These are phyloP conservation scores for Aurifilum marmelostoma DNA, from an alignment of 2,329 filamentous ascomycete species.

Conservation along the genomic window DNA sequence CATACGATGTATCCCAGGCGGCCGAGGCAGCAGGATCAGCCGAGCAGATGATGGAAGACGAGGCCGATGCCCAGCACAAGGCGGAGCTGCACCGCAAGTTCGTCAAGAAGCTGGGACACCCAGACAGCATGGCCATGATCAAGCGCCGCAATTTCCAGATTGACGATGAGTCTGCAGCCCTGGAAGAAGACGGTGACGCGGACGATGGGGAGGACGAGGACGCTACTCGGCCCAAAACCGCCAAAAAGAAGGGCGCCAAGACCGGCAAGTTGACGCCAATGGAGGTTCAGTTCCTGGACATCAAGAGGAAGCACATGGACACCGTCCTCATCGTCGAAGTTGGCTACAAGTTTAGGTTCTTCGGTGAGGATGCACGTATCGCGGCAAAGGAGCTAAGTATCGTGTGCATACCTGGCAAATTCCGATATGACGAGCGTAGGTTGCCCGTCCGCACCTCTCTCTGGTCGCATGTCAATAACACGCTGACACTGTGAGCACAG, in stretches of 20 bases:
- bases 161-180: constrained; percentile 54
- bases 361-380: constrained; percentile 88
- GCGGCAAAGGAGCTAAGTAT: constrained; percentile 92
- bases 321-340: constrained; percentile 92
- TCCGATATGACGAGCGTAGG: constrained; percentile 86
- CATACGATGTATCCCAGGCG: constrained; percentile 52
- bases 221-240: constrained; percentile 47
- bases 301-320: constrained; percentile 89
- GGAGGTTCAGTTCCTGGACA: constrained; percentile 90
- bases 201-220: constrained; percentile 59
- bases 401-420: constrained; percentile 94
- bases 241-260: constrained; percentile 71
- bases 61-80: constrained; percentile 58
- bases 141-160: constrained; percentile 61
- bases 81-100: constrained; percentile 81
- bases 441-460: constrained; percentile 21
- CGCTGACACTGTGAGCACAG: constrained; percentile 40
- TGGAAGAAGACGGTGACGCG: constrained; percentile 57
- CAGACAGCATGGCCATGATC: constrained; percentile 75
- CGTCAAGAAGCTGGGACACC: constrained; percentile 84
- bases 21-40: constrained; percentile 43
- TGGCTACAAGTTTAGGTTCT: constrained; percentile 97
- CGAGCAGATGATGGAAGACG: constrained; percentile 47
- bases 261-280: constrained; percentile 86
- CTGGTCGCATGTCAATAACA: too few species aligned